A percentile compares a stretch with the other conserved stretches of the same genome.
Conservation (phyloP, 2,329 filamentous ascomycete genomes). For the Phialemonium atrogriseum region DNA sequence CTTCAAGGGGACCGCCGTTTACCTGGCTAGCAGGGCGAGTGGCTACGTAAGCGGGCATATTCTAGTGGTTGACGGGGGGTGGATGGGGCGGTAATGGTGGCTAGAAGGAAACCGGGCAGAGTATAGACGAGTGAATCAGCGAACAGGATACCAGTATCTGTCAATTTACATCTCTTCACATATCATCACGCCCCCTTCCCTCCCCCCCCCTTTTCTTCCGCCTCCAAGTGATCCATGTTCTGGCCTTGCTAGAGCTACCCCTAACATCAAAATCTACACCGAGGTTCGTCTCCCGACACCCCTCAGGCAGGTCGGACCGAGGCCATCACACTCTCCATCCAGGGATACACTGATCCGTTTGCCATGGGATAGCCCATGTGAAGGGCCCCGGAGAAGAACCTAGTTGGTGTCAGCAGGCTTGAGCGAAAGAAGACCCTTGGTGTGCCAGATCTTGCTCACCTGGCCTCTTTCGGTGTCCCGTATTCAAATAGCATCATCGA, state of each 20-base stretch:
- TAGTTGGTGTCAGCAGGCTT: background rate
- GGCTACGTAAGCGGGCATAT: constrained; percentile 77
- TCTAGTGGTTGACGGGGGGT: constrained; percentile 79
- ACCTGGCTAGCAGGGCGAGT: constrained; percentile 67
- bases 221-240: too few species aligned
- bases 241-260: too few species aligned
- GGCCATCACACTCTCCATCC: constrained; percentile 49
- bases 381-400: constrained; percentile 49
- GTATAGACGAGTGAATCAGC: too few species aligned
- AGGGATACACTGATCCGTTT: constrained; percentile 49
- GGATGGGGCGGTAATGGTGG: constrained; percentile 70
- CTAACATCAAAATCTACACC: too few species aligned
- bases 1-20: constrained; percentile 77
- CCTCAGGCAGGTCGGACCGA: constrained; percentile 16
- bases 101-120: too few species aligned
- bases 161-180: too few species aligned
- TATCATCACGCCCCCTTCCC: too few species aligned
- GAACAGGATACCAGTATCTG: too few species aligned
- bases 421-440: background rate
- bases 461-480: constrained; percentile 55
- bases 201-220: too few species aligned
- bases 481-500: constrained; percentile 56
- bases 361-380: constrained; percentile 63
- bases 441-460: constrained; percentile 17
- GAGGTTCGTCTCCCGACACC: too few species aligned